Base-by-base conservation (phyloP, 768 basidiomycete genomes). In the Amanita polypyramis region DNA sequence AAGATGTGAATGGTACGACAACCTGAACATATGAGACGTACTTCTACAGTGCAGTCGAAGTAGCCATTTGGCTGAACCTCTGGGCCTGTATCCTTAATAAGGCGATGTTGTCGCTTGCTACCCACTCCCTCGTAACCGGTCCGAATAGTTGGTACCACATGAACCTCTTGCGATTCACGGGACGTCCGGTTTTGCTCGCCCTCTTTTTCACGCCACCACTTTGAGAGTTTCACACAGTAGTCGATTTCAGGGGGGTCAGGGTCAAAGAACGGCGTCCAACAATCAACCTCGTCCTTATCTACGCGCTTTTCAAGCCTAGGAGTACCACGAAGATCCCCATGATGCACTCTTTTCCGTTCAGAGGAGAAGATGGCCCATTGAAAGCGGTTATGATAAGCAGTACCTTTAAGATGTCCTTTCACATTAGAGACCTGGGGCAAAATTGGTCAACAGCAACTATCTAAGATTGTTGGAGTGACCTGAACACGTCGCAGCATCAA, bases 1-100 rank as follows among this genome's bases (percentile, higher is more conserved):
- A 32, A 23, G 43, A 21, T 21, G 9, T 15, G 33, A 32, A 41
- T 4, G n/a, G 35, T 23, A 34, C 5, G n/a, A n/a, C 30, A 29
- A 17, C n/a, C 45, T n/a, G 17, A 34, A 38, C 5, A 33, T 14
- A 41, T 9, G 27, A 36, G 30, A 38, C 66, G 54, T 52, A 81
- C 82, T 69, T 82, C 76, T 12, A 79, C 67, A 0, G 77, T 80
- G 41, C 80, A 82, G 47, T 82, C 69, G 57, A 83, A 82, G 58
- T 71, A 83, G 1, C 76, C 75, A 17, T 51, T 43, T 2, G 75
- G 75, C 9, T 60, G 60, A 15, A 64, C 61, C 41, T 67, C 56
- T 1, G 77, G 76, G 7, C 65, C 65, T 10, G 67, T 70, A 37
- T 80, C 75, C n/a, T 67, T 67, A 47, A 82, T 65, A 14, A 80